Evolutionary conservation across 495 filamentous ascomycete genomes (phyloP), one percentile per base, ranked within the genome.

Genomic region (Penicillium taxi): DNA sequence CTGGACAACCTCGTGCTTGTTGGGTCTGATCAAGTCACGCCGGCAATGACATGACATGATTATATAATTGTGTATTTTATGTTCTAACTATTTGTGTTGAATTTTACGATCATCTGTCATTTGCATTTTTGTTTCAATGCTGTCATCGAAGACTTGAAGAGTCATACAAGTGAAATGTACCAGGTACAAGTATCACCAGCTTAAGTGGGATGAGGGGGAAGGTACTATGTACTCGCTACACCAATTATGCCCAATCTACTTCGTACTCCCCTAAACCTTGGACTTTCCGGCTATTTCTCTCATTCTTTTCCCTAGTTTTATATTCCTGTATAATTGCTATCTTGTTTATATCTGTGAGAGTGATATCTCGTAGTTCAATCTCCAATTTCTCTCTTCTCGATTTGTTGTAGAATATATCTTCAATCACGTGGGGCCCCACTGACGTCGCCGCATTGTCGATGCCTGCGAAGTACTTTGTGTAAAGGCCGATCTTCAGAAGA

Each of bases 371-470:
- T n/a, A n/a, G n/a, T n/a, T n/a, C n/a, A n/a, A n/a, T n/a, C n/a
- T n/a, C n/a, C n/a, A n/a, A n/a, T n/a, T n/a, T n/a, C n/a, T n/a
- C n/a, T n/a, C n/a, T n/a, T n/a, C n/a, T n/a, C n/a, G n/a, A n/a
- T n/a, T n/a, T n/a, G 11, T 24, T 6, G 6, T 24, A 24, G 22
- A 24, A 24, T 24, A 24, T 24, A 24, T 24, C 22, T 6, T 6
- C 6, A 24, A 24, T 11, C 22, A 11, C n/a, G n/a, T n/a, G n/a
- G n/a, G n/a, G n/a, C n/a, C n/a, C n/a, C n/a, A n/a, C 48, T 52
- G 48, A 52, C 48, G 48, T 52, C 44, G 48, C 48, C 40, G 43
- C 47, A 46, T 50, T 44, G 38, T 45, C 30, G 40, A 14, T 28
- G 15, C 12, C 29, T 16, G 29, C 16, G 15, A 21, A 32, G 32